Percentiles rank a stretch among this genome's conserved stretches.
Evolutionary conservation across 202 grass and related monocot species (phyloP).

Genomic region (Setaria viridis): DNA sequence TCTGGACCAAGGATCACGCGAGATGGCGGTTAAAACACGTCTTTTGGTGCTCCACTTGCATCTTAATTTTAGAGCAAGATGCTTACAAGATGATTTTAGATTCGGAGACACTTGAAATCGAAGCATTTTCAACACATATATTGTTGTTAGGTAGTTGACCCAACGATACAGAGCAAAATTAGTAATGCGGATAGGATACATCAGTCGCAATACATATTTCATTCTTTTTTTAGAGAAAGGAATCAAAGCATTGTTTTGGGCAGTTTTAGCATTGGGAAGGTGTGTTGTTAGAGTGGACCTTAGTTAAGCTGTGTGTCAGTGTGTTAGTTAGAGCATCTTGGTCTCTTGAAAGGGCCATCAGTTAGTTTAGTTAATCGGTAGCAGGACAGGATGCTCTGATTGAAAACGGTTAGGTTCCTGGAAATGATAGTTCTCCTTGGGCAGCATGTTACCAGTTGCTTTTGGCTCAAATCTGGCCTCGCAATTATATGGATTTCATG

Average conservation of each 20-base stretch:
- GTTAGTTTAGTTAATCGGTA: conserved; percentile 37
- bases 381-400: neutral
- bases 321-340: conserved; percentile 36
- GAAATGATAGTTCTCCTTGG: neutral
- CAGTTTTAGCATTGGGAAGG: conserved; percentile 5
- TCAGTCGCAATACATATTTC: neutral
- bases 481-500: neutral
- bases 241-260: neutral
- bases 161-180: neutral
- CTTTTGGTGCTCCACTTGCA: conserved; percentile 31
- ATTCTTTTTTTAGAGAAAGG: neutral
- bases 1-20: neutral
- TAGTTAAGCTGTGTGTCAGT: neutral
- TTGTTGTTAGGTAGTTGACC: conserved; percentile 4
- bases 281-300: neutral
- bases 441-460: conserved; percentile 11
- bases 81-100: neutral
- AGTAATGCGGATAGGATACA: conserved; percentile 4
- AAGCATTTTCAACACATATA: conserved; percentile 15
- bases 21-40: conserved; percentile 41
- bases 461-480: neutral
- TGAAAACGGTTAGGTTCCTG: conserved; percentile 4
- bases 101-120: conserved; percentile 21
- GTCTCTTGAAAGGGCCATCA: conserved; percentile 16
- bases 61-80: neutral